Evolutionary conservation across 2,329 filamentous ascomycete genomes (phyloP), one percentile per base, ranked within the genome.

Genomic region (Verticillium isaacii): DNA sequence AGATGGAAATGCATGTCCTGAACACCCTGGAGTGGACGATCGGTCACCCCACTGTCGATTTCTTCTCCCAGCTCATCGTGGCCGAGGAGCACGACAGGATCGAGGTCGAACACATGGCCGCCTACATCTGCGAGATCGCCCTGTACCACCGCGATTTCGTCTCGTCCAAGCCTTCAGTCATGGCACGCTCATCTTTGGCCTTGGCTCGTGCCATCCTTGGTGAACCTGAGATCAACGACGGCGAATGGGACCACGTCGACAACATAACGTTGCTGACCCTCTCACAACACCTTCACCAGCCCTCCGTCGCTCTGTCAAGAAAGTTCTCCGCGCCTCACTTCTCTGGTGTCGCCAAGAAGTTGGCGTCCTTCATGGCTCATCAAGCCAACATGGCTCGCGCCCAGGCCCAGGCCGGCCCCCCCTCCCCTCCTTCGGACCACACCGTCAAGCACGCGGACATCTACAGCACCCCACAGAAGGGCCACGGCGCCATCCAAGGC

Each of bases 1-100:
- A 99, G 78, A 99, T 99, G 95, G 95, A 99, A 80, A 98, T 96
- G 93, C 95, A 99, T 76, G 94, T 99, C 41, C 85, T 99, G 69
- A 96, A 97, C 79, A 99, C 95, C 1, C 85, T 99, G 63, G 92
- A 96, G 74, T 99, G 95, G 95, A 88, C 89, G 68, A 91, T 99
- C 68, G 95, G 95, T 61, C 94, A 98, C 78, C 93, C 95, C 1
- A 98, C 95, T 32, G 91, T 97, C 67, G 94, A 98, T 77, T 91
- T 90, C 74, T 99, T 97, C 78, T 85, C 96, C 56, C 91, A 97
- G 72, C 81, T 97, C 64, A 92, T 94, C 65, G 85, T 96, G 45
- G 85, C 91, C 56, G 92, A 97, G 74, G 91, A 91, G 73, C 77
- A 78, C 36, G 85, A 89, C 71, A 92, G 97, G 74, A 84, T 87